Conservation (phyloP, 768 basidiomycete genomes). For the Mycena venus region DNA sequence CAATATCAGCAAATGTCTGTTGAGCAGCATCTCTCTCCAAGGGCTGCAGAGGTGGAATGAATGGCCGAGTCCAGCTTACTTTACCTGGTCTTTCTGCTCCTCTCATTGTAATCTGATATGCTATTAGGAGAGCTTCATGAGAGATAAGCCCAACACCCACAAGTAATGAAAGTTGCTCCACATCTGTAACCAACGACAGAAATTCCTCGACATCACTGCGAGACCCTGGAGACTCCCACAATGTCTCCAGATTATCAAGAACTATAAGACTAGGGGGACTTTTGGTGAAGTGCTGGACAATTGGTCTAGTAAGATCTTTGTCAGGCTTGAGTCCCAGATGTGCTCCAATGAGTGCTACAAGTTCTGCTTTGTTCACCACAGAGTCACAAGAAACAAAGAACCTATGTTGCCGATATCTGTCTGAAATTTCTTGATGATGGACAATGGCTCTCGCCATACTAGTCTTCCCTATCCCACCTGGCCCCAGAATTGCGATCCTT, state of each 20-base stretch:
- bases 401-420: neutral
- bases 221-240: neutral
- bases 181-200: neutral
- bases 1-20: neutral
- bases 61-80: neutral
- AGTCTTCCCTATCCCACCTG: neutral
- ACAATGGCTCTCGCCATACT: neutral
- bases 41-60: neutral
- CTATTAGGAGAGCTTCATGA: neutral
- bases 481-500: neutral
- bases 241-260: neutral
- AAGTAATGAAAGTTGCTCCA: no score
- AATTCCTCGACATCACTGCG: neutral
- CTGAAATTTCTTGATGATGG: neutral
- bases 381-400: neutral
- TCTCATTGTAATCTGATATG: no score
- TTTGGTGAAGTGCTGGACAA: neutral
- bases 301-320: neutral
- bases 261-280: no score
- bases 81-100: neutral
- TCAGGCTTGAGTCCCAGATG: neutral
- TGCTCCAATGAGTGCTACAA: neutral
- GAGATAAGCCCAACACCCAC: neutral
- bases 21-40: neutral
- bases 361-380: neutral